These are phyloP conservation scores for Citrullus colocynthis DNA, from an alignment of 306 rosid species.

Conservation along the genomic window DNA sequence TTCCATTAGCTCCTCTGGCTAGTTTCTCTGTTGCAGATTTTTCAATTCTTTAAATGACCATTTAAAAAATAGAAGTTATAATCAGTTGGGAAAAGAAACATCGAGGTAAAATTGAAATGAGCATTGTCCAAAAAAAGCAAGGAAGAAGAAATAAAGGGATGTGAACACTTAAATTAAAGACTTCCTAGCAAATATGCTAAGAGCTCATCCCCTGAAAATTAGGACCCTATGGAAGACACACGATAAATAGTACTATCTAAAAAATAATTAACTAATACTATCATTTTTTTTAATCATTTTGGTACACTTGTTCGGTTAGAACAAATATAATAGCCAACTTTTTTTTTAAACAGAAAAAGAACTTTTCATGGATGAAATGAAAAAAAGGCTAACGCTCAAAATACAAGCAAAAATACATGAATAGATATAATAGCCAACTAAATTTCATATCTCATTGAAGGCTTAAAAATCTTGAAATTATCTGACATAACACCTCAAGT, in stretches of 20 bases:
- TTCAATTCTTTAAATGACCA: not conserved
- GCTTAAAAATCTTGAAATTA: not conserved
- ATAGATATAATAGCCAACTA: not conserved
- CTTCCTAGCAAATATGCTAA: not conserved
- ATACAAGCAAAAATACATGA: too few species aligned
- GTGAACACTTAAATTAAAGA: not conserved
- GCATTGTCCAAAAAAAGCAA: not conserved
- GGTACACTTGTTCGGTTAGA: not conserved
- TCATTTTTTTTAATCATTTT: not conserved
- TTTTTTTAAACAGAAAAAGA: too few species aligned
- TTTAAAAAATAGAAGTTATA: not conserved
- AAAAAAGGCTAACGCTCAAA: too few species aligned
- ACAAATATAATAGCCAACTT: not conserved
- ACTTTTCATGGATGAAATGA: too few species aligned
- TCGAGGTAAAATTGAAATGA: not conserved
- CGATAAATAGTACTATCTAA: not conserved
- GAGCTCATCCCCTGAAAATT: not conserved
- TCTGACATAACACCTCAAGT: conserved; percentile 51
- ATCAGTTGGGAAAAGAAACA: not conserved
- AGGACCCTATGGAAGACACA: not conserved
- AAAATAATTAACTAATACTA: not conserved
- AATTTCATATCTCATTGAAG: not conserved
- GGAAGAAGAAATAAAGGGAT: not conserved
- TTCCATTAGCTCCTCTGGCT: not conserved
- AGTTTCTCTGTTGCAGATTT: not conserved